A percentile compares a stretch with the other conserved stretches of the same genome.
These are phyloP conservation scores for Haplographium delicatum DNA, from an alignment of 495 filamentous ascomycete species.

Conservation along the genomic window DNA sequence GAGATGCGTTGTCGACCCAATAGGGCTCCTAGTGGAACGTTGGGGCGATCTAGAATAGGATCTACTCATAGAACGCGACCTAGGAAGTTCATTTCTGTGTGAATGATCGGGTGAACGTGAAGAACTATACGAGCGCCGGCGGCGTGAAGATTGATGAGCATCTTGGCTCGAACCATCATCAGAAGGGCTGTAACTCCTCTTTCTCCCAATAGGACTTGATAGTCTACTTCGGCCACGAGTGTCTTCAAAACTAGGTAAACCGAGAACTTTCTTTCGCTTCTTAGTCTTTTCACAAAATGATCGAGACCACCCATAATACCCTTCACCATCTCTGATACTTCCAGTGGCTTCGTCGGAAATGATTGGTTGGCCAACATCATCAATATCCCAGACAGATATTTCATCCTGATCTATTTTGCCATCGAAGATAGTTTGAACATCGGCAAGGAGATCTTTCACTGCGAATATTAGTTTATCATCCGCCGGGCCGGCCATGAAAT, in stretches of 20 bases:
- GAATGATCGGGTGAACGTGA: slow-evolving; percentile 33
- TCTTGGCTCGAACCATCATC: slow-evolving; percentile 18
- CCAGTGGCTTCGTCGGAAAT: slow-evolving; percentile 55
- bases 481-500: slow-evolving; percentile 67
- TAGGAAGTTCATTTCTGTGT: slow-evolving; percentile 22
- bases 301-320: slow-evolving; percentile 84
- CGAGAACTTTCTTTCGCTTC: slow-evolving; percentile 40
- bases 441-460: slow-evolving; percentile 62
- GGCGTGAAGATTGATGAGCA: slow-evolving; percentile 7
- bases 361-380: slow-evolving; percentile 67
- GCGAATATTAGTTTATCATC: slow-evolving; percentile 57
- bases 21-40: slow-evolving; percentile 22
- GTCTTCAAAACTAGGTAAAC: slow-evolving; percentile 1
- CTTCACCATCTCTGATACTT: slow-evolving; percentile 56
- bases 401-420: slow-evolving; percentile 32
- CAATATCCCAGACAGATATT: slow-evolving; percentile 46
- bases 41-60: slow-evolving; percentile 24
- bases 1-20: slow-evolving; percentile 25
- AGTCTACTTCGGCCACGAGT: slow-evolving; percentile 45
- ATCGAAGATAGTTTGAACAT: slow-evolving; percentile 60
- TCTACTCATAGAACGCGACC: slow-evolving; percentile 29
- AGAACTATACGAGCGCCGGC: slow-evolving; percentile 18
- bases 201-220: slow-evolving; percentile 16
- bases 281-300: slow-evolving; percentile 80
- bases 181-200: slow-evolving; percentile 15